Conservation (phyloP, 176 grass and related monocot genomes). For the Carex parvula region DNA sequence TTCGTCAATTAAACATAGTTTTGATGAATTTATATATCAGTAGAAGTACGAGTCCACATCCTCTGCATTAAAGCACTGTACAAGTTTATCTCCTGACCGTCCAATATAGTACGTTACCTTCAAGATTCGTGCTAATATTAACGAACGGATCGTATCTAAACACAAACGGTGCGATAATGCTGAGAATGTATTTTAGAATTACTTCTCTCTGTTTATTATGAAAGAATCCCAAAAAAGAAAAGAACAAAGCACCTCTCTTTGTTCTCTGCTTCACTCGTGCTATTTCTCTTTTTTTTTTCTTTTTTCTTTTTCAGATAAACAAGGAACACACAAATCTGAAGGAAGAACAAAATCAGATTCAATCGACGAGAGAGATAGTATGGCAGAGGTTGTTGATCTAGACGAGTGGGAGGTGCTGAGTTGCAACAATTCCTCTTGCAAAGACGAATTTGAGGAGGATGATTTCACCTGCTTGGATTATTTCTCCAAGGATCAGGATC, state of each 20-base stretch:
- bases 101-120: no score
- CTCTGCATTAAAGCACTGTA: no score
- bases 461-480: slow-evolving; percentile 8
- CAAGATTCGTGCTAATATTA: no score
- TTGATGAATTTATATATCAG: background rate
- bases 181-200: background rate
- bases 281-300: background rate
- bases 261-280: background rate
- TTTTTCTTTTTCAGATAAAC: no score
- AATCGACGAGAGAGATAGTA: background rate
- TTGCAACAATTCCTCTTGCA: background rate
- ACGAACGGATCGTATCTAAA: no score
- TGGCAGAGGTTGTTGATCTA: slow-evolving; percentile 15
- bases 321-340: background rate
- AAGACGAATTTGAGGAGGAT: slow-evolving; percentile 19
- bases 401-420: slow-evolving; percentile 22
- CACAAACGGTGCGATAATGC: no score
- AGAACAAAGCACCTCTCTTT: slow-evolving; percentile 1
- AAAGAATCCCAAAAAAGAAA: background rate
- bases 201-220: background rate
- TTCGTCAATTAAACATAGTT: background rate
- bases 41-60: no score
- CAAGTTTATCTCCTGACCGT: no score
- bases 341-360: background rate
- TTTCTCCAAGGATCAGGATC: background rate